Evolutionary conservation across 768 basidiomycete species (phyloP).

Genomic region (Steccherinum ochraceum): DNA sequence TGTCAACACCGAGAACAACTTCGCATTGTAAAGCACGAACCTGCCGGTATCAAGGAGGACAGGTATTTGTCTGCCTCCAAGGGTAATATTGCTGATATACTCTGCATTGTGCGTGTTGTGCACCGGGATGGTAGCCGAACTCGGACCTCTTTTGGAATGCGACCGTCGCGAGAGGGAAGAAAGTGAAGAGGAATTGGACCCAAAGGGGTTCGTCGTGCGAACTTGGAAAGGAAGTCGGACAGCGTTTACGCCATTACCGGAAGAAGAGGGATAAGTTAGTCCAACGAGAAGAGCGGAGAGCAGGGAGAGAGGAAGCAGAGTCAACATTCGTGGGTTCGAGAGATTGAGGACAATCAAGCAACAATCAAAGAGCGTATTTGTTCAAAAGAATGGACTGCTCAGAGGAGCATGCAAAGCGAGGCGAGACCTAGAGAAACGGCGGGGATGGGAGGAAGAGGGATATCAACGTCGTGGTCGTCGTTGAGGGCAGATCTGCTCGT

Average conservation of each 20-base stretch:
- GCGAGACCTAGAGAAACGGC: background rate
- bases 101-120: conserved; percentile 65
- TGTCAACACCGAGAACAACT: conserved; percentile 2
- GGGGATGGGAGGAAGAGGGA: background rate
- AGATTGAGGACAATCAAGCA: no score
- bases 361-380: background rate
- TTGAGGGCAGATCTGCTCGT: background rate
- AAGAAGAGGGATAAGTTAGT: background rate
- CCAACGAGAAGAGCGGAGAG: background rate
- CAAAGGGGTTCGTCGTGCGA: background rate
- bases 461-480: background rate
- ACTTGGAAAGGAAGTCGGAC: background rate
- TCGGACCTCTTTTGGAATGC: background rate
- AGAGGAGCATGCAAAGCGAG: background rate
- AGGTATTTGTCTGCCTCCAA: conserved; percentile 49
- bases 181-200: background rate
- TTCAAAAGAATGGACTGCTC: background rate
- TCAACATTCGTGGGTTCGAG: background rate
- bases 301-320: background rate
- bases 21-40: no score
- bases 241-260: background rate
- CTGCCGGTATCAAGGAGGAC: conserved; percentile 78
- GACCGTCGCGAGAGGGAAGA: no score
- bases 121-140: conserved; percentile 32
- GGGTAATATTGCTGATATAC: conserved; percentile 66